These are phyloP conservation scores for Mycena metata DNA, from an alignment of 768 basidiomycete genomes.

Conservation along the genomic window DNA sequence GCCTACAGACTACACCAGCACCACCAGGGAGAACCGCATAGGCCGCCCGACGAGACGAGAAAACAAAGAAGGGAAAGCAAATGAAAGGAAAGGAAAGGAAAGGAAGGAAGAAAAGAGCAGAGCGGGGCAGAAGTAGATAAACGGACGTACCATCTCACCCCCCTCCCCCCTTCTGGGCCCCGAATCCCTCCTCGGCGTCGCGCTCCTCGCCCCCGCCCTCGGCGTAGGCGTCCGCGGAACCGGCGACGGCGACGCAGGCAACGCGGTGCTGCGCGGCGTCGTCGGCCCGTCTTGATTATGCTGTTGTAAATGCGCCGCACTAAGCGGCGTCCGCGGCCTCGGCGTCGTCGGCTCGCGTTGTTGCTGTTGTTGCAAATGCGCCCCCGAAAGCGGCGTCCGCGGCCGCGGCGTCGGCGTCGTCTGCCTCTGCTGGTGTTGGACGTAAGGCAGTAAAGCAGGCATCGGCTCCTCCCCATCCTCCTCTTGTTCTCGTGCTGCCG, in stretches of 20 bases:
- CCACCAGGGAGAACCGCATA: too few relatives aligned
- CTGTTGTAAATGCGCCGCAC: too few relatives aligned
- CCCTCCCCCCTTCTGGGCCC: not conserved
- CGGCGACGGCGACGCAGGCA: not conserved
- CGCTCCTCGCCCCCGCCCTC: not conserved
- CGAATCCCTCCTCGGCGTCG: not conserved
- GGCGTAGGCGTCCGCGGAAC: not conserved
- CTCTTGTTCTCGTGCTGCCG: too few relatives aligned
- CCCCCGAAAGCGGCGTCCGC: too few relatives aligned
- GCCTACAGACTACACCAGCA: too few relatives aligned
- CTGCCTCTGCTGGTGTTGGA: too few relatives aligned
- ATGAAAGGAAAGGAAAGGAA: slow-evolving; percentile 1
- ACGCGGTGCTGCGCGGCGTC: not conserved
- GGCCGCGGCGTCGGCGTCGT: too few relatives aligned
- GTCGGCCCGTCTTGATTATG: not conserved
- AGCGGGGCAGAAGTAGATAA: not conserved
- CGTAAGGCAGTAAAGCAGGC: too few relatives aligned
- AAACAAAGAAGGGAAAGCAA: not conserved
- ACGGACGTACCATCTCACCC: not conserved
- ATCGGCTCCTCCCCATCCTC: too few relatives aligned
- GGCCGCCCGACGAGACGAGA: not conserved
- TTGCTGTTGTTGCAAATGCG: too few relatives aligned
- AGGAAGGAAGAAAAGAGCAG: not conserved
- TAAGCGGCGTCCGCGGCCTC: too few relatives aligned
- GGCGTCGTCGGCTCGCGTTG: too few relatives aligned